These are phyloP conservation scores for Kodamaea fungicola DNA, from an alignment of 1,139 yeast genomes.

Conservation along the genomic window DNA sequence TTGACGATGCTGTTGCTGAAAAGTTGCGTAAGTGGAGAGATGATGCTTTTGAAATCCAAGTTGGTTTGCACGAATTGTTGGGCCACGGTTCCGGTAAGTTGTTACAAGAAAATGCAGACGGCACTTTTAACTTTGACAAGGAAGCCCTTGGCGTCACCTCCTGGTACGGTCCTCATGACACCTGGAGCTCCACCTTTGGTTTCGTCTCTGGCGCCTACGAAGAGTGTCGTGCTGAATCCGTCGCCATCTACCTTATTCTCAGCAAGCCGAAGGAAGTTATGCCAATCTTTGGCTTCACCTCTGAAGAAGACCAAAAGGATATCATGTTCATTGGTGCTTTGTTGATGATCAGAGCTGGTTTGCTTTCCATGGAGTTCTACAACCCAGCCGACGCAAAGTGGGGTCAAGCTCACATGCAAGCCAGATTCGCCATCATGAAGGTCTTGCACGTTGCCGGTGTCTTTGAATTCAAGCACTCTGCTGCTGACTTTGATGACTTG, in stretches of 20 bases:
- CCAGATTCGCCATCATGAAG: conserved; percentile 80
- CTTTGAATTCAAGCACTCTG: conserved; percentile 49
- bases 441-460: conserved; percentile 69
- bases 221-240: conserved; percentile 90
- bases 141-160: conserved; percentile 65
- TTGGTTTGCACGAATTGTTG: conserved; percentile 83
- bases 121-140: conserved; percentile 68
- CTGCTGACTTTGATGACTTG: conserved; percentile 55
- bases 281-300: conserved; percentile 66
- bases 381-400: conserved; percentile 77
- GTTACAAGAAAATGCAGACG: conserved; percentile 60
- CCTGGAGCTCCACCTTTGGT: conserved; percentile 88
- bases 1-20: conserved; percentile 49
- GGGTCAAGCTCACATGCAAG: conserved; percentile 98
- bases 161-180: conserved; percentile 74
- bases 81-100: conserved; percentile 94
- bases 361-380: conserved; percentile 79
- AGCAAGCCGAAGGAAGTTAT: conserved; percentile 56
- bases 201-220: conserved; percentile 81
- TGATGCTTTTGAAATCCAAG: conserved; percentile 88
- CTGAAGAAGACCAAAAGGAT: conserved; percentile 56
- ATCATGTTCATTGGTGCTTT: conserved; percentile 66
- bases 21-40: conserved; percentile 69
- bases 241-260: conserved; percentile 76
- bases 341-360: conserved; percentile 86